A percentile compares a stretch with the other conserved stretches of the same genome.
Evolutionary conservation across 345 rosid genomes (phyloP).

Genomic region (Sisymbrium irio): DNA sequence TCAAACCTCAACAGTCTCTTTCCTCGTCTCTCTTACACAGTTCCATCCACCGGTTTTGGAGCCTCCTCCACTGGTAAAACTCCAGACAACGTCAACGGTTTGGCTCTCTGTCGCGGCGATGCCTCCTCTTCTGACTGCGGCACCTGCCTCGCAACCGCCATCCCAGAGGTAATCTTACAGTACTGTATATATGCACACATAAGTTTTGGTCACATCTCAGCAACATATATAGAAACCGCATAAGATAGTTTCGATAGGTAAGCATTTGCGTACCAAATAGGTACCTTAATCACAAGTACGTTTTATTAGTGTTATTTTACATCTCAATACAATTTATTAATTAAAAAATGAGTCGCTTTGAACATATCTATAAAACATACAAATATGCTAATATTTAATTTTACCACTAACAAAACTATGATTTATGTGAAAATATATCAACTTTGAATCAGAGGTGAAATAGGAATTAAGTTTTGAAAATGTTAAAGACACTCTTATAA

Average conservation of each 20-base stretch:
- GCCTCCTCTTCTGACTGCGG: constrained; percentile 46
- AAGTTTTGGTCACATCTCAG: not conserved
- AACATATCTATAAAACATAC: no score
- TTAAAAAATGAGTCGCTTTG: no score
- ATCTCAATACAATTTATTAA: no score
- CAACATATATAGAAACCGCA: not conserved
- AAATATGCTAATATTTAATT: no score
- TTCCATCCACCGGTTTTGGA: constrained; percentile 52
- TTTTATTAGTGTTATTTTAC: not conserved
- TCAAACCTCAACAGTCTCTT: constrained; percentile 44
- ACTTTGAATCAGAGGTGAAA: not conserved
- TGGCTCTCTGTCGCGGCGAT: constrained; percentile 64
- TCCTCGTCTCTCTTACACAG: constrained; percentile 36
- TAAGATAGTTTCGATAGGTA: not conserved
- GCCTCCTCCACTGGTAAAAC: constrained; percentile 35
- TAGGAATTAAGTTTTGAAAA: not conserved
- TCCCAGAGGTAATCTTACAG: constrained; percentile 35
- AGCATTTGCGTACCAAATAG: not conserved
- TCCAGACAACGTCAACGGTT: constrained; percentile 46
- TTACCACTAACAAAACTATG: not conserved
- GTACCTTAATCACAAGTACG: not conserved
- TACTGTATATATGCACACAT: not conserved
- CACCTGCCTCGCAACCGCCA: constrained; percentile 44
- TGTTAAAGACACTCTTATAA: not conserved
- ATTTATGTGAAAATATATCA: not conserved